These are phyloP conservation scores for Auriscalpium orientale DNA, from an alignment of 768 basidiomycete species.

Conservation along the genomic window DNA sequence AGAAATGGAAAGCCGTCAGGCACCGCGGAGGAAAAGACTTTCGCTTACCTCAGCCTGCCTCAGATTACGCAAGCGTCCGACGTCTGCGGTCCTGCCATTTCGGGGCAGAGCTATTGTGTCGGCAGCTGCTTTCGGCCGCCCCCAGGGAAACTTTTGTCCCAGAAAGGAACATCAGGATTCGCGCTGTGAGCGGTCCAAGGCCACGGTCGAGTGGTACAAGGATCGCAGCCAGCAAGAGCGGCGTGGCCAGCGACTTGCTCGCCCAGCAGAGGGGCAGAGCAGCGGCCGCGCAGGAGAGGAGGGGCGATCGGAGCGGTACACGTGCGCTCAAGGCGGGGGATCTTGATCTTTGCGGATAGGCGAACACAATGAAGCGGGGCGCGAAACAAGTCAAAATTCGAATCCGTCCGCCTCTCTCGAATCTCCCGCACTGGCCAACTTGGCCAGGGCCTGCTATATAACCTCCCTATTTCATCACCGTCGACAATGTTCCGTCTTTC, in stretches of 20 bases:
- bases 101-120: no score
- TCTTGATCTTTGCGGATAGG: constrained; percentile 7
- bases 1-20: background rate
- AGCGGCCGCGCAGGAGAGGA: no score
- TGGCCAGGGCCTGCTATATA: constrained; percentile 6
- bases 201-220: no score
- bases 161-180: background rate
- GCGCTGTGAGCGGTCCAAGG: no score
- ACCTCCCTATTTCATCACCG: background rate
- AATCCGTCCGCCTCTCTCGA: background rate
- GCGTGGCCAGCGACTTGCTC: no score
- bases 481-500: background rate
- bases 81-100: no score
- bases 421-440: background rate
- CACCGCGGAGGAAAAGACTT: background rate
- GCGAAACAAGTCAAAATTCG: background rate
- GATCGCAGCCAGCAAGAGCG: no score
- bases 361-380: constrained; percentile 8
- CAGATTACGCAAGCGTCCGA: background rate
- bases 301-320: background rate
- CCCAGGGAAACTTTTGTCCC: constrained; percentile 6
- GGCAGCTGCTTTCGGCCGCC: background rate
- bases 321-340: background rate
- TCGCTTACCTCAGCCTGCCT: background rate
- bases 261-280: no score